These are phyloP conservation scores for Echium plantagineum DNA, from an alignment of 257 asterid species.

Conservation along the genomic window DNA sequence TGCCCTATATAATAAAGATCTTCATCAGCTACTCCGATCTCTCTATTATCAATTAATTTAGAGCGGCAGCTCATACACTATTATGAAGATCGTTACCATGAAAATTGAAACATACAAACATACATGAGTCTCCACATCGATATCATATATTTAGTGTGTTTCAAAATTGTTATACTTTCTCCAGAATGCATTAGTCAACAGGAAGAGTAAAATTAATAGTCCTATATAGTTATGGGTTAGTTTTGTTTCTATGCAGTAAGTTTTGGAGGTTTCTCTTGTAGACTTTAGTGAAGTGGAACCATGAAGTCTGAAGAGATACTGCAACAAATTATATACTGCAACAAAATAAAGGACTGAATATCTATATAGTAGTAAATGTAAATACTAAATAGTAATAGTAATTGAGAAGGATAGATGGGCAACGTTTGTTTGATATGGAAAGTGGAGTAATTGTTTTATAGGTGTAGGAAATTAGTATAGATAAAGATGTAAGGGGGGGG, in stretches of 20 bases:
- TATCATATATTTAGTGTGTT: constrained; percentile 24
- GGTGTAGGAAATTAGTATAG: background rate
- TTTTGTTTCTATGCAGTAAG: constrained; percentile 22
- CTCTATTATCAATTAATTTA: too few relatives aligned
- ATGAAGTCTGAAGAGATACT: background rate
- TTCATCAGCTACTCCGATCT: too few relatives aligned
- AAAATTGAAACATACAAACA: too few relatives aligned
- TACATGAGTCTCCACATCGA: background rate
- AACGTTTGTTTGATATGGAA: constrained; percentile 24
- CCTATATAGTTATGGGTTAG: constrained; percentile 23
- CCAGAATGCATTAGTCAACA: background rate
- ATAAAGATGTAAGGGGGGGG: too few relatives aligned
- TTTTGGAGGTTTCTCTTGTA: constrained; percentile 4
- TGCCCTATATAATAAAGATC: too few relatives aligned
- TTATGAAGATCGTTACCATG: too few relatives aligned
- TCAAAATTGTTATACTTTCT: constrained; percentile 15
- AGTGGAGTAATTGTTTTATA: constrained; percentile 15
- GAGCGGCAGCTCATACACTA: too few relatives aligned
- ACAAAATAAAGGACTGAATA: constrained; percentile 4
- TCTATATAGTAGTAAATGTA: background rate
- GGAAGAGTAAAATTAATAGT: background rate
- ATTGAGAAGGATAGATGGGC: constrained; percentile 36
- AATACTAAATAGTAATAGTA: too few relatives aligned
- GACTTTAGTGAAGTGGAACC: background rate
- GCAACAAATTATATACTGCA: background rate